Evolutionary conservation across 2,329 filamentous ascomycete species (phyloP).

Genomic region (Fusarium armeniacum): DNA sequence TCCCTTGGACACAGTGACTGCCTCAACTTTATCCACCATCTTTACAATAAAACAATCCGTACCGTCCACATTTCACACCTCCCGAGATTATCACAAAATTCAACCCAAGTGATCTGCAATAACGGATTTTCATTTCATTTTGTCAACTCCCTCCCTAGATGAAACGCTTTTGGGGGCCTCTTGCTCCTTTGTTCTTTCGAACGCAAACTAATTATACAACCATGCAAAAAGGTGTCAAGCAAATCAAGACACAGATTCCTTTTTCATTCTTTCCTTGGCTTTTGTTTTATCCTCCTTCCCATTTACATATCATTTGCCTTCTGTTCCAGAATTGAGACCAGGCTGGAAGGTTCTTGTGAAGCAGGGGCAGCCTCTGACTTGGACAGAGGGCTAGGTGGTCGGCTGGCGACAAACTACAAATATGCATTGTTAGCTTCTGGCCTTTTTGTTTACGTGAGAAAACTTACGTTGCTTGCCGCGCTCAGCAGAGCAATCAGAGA

Average conservation of each 20-base stretch:
- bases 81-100: background rate
- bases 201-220: slow-evolving; percentile 22
- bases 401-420: slow-evolving; percentile 30
- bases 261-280: background rate
- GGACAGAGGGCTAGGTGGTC: slow-evolving; percentile 26
- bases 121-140: background rate
- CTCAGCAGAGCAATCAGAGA: slow-evolving; percentile 87
- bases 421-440: background rate
- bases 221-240: background rate
- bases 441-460: rapidly evolving
- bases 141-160: slow-evolving; percentile 6
- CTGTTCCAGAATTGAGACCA: slow-evolving; percentile 33
- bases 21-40: background rate
- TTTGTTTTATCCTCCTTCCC: background rate
- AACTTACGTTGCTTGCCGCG: slow-evolving; percentile 85
- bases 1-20: background rate
- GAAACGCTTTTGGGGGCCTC: background rate
- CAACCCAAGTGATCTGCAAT: background rate
- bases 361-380: slow-evolving; percentile 6
- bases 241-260: background rate
- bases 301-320: slow-evolving; percentile 35
- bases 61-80: background rate
- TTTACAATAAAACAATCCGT: background rate
- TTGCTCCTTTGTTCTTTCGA: background rate
- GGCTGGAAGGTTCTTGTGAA: slow-evolving; percentile 22